Evolutionary conservation across 192 early-diverging fungal species (phyloP), one percentile per base, ranked within the genome.

Genomic region (Entomortierella chlamydospora): DNA sequence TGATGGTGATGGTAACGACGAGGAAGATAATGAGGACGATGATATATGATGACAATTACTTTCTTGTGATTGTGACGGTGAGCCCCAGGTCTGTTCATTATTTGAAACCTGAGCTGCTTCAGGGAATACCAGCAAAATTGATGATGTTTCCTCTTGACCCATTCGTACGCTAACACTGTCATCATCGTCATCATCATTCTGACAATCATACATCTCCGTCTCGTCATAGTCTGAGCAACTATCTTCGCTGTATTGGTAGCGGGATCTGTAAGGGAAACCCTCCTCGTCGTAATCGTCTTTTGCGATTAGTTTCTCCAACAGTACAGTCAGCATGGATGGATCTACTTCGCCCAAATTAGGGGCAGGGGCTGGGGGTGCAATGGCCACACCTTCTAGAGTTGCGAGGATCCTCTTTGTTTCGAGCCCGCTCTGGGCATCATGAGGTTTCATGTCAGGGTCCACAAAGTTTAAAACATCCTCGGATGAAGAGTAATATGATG

Each of bases 291-390:
- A 25, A 8, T 47, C 10, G 12, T 53, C 56, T 26, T 51, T 15
- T 23, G 59, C 29, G n/a, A 71, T 51, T 11, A 73, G 47, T 41
- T 34, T 49, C 43, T 65, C 49, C 29, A 73, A 54, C 9, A 64
- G 63, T 25, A 60, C 41, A 28, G 71, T 15, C 49, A 73, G 49
- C 11, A 63, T 59, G 15, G 57, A 29, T 0, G 71, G 47, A 45
- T 73, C 62, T 8, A 73, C 71, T 12, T 58, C 56, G 20, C 62
- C 63, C 6, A 47, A 43, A 5, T 39, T 22, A 2, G 45, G 33
- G 17, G 37, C 29, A 39, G 31, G 25, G 3, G 53, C 30, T 0
- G 28, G 13, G 13, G 18, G 52, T 5, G 59, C 45, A 41, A 29
- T 23, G 33, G 29, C 30, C 17, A 20, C 30, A 47, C 45, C 60